Percentiles rank a stretch among this genome's conserved stretches.
Conservation (phyloP, 2,329 filamentous ascomycete species). For the Lasiodiplodia gonubiensis region DNA sequence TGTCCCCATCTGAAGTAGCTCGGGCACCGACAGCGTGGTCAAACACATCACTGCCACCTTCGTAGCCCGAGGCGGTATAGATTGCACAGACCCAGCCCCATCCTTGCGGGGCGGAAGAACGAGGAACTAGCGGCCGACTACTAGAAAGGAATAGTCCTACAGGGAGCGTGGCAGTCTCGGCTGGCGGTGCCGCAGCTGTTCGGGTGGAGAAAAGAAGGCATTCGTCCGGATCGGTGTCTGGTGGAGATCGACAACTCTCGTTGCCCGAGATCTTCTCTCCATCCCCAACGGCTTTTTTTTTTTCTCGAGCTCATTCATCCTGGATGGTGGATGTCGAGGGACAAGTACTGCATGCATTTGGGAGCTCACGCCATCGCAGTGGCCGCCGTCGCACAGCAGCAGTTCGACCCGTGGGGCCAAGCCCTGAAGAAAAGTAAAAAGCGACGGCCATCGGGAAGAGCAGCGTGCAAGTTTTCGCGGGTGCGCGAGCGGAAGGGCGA, state of each 20-base stretch:
- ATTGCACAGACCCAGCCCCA: background rate
- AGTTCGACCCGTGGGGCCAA: background rate
- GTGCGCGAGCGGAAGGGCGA: background rate
- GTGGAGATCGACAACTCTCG: background rate
- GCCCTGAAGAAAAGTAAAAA: conserved; percentile 18
- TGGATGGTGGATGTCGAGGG: background rate
- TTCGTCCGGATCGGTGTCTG: background rate
- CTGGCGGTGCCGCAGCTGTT: background rate
- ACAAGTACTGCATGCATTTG: background rate
- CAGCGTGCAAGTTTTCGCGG: background rate
- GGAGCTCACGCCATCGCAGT: background rate
- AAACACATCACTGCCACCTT: background rate
- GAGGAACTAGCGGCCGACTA: background rate
- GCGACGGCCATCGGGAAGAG: background rate
- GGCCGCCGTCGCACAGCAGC: background rate
- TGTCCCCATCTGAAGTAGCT: background rate
- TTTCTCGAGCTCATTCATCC: too few species aligned
- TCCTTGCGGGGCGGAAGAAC: background rate
- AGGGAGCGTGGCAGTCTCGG: conserved; percentile 1
- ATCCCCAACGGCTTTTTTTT: background rate
- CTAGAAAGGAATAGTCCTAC: conserved; percentile 3
- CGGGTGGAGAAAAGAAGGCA: background rate
- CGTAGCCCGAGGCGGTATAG: background rate
- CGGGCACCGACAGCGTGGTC: background rate
- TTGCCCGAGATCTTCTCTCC: background rate